Evolutionary conservation across 1,284 basidiomycete species (phyloP).

Genomic region (Ustilago hordei): DNA sequence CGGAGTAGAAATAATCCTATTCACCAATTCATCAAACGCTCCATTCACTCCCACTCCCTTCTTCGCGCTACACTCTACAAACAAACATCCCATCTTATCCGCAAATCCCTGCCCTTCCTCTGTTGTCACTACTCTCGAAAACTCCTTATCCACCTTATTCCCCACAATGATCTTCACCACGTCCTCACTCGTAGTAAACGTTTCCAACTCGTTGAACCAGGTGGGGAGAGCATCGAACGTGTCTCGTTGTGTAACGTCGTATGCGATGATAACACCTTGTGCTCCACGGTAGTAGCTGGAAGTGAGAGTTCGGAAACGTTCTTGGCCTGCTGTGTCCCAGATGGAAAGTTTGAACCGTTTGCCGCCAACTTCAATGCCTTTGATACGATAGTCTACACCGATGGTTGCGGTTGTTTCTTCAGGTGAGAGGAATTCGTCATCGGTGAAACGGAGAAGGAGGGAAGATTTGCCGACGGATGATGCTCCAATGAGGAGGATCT

Average conservation of each 20-base stretch:
- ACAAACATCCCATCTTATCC: slow-evolving; percentile 81
- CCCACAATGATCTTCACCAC: slow-evolving; percentile 94
- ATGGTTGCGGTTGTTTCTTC: slow-evolving; percentile 97
- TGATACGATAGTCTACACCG: slow-evolving; percentile 74
- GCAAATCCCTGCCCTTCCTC: slow-evolving; percentile 86
- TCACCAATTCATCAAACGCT: slow-evolving; percentile 67
- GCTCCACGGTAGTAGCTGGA: slow-evolving; percentile 92
- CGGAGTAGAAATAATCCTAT: slow-evolving; percentile 64
- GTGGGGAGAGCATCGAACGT: slow-evolving; percentile 90
- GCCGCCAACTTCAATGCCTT: slow-evolving; percentile 72
- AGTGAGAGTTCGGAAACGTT: slow-evolving; percentile 80
- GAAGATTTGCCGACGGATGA: slow-evolving; percentile 89
- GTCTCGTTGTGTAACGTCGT: slow-evolving; percentile 90
- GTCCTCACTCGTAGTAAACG: slow-evolving; percentile 78
- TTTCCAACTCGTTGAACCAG: slow-evolving; percentile 95
- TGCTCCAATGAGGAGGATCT: slow-evolving; percentile 77
- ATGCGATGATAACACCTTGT: slow-evolving; percentile 93
- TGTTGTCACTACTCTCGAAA: slow-evolving; percentile 84
- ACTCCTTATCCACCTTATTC: slow-evolving; percentile 94
- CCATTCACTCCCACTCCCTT: slow-evolving; percentile 62
- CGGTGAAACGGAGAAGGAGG: slow-evolving; percentile 90
- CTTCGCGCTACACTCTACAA: slow-evolving; percentile 78
- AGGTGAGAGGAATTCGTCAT: slow-evolving; percentile 93
- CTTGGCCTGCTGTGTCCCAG: slow-evolving; percentile 71
- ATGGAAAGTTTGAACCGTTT: slow-evolving; percentile 74